These are phyloP conservation scores for Rhizophagus clarus DNA, from an alignment of 192 early-diverging fungal species.

Conservation along the genomic window DNA sequence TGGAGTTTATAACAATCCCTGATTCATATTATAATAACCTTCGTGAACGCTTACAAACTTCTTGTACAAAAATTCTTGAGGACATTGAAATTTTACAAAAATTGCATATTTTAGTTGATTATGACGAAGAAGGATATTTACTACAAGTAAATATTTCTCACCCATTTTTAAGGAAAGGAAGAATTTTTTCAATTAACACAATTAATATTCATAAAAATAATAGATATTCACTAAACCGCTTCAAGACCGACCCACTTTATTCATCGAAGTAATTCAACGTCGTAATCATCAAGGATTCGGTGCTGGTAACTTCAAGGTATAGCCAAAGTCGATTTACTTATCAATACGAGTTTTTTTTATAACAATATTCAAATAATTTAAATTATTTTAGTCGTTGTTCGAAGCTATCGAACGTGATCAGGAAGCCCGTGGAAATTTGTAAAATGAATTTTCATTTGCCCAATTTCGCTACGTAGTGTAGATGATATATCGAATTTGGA, in stretches of 20 bases:
- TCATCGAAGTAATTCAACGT: constrained; percentile 97
- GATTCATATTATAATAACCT: constrained; percentile 87
- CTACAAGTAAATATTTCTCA: constrained; percentile 57
- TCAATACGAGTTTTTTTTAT: no score
- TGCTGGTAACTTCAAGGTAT: constrained; percentile 92
- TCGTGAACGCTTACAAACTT: constrained; percentile 68
- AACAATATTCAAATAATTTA: no score
- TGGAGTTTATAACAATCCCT: constrained; percentile 88
- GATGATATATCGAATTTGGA: no score
- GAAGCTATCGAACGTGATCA: constrained; percentile 96
- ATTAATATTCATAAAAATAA: neutral
- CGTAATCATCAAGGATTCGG: constrained; percentile 92
- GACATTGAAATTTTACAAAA: constrained; percentile 80
- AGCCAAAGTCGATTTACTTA: neutral
- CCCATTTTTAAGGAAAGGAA: no score
- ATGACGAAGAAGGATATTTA: constrained; percentile 95
- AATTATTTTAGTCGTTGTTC: constrained; percentile 70
- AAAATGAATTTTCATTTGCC: neutral
- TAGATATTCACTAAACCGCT: constrained; percentile 86
- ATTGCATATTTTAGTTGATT: constrained; percentile 92
- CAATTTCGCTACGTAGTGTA: no score
- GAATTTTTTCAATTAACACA: neutral
- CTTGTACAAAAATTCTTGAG: constrained; percentile 76
- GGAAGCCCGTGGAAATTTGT: constrained; percentile 83
- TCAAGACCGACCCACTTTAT: constrained; percentile 95